Percentiles rank a stretch among this genome's conserved stretches.
phyloP scores from a whole-genome alignment of 768 basidiomycete species.

The Lactarius psammicola region DNA sequence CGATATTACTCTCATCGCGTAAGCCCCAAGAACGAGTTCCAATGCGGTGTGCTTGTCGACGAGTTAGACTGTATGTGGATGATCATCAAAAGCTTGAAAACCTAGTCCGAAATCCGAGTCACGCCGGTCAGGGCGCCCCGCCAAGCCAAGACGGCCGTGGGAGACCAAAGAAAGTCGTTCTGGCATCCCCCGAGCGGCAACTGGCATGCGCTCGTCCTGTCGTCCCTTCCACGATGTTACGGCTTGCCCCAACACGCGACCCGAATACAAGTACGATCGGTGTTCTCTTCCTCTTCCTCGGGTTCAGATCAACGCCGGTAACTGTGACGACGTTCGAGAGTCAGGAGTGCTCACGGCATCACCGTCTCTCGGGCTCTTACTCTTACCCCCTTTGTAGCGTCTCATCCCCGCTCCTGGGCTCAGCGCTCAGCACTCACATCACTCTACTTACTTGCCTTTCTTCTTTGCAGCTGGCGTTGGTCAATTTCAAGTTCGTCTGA shows the following conservation, averaged over 20 bases:
- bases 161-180: background rate
- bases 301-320: background rate
- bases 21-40: background rate
- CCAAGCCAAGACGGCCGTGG: background rate
- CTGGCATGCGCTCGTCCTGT: background rate
- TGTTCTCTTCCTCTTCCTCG: background rate
- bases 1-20: background rate
- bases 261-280: background rate
- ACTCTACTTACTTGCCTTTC: no score
- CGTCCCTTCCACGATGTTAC: background rate
- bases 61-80: background rate
- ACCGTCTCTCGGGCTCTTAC: no score
- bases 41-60: background rate
- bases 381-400: no score
- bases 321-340: background rate
- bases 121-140: background rate
- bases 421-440: no score
- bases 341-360: no score
- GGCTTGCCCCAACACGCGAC: background rate
- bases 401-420: no score
- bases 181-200: background rate
- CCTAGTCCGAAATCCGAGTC: no score
- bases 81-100: background rate
- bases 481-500: background rate
- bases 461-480: background rate